These are phyloP conservation scores for Paramecium biaurelia DNA, from an alignment of 73 alveolate species.

Conservation along the genomic window DNA sequence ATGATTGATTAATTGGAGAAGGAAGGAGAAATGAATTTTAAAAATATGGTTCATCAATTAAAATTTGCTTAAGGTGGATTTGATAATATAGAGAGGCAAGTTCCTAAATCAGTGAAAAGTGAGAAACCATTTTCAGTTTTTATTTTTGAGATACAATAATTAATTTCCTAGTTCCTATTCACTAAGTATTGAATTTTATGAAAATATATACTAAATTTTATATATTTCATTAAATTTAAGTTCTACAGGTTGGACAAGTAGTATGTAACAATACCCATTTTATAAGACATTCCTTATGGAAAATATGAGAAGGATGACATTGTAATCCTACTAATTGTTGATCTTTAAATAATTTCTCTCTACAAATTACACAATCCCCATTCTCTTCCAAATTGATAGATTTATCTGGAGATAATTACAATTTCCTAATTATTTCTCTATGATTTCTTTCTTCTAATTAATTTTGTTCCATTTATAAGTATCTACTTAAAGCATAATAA, in stretches of 20 bases:
- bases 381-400: neutral
- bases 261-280: neutral
- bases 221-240: neutral
- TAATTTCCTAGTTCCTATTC: constrained; percentile 1
- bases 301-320: constrained; percentile 9
- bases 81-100: neutral
- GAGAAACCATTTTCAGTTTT: neutral
- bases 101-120: neutral
- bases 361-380: neutral
- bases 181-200: constrained; percentile 18
- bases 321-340: neutral
- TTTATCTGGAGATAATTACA: neutral
- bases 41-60: neutral
- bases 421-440: neutral
- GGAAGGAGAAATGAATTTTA: neutral
- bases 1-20: constrained; percentile 14
- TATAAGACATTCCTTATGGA: neutral
- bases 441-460: neutral
- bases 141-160: neutral
- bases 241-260: constrained; percentile 16
- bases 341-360: neutral
- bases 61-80: neutral
- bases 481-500: neutral
- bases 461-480: neutral
- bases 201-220: neutral